Conservation (phyloP, 2,329 filamentous ascomycete genomes). For the Pyrenochaeta sp. region DNA sequence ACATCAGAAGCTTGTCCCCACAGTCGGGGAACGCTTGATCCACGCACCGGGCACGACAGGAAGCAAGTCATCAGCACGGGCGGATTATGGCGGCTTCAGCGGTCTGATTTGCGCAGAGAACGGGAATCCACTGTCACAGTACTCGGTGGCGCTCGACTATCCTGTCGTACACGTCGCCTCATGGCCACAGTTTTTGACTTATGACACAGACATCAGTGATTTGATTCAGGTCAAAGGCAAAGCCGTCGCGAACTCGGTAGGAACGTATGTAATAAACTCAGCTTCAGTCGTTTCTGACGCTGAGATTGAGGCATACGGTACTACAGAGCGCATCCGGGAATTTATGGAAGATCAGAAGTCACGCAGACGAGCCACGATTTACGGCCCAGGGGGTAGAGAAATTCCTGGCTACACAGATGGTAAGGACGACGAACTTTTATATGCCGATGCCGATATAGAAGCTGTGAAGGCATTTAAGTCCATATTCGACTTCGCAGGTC, state of each 20-base stretch:
- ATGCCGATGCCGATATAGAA: too few species aligned
- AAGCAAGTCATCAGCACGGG: neutral
- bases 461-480: too few species aligned
- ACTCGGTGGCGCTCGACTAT: neutral
- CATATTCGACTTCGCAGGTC: too few species aligned
- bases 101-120: conserved; percentile 4
- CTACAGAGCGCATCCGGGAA: neutral
- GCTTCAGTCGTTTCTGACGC: neutral
- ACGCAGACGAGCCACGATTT: too few species aligned
- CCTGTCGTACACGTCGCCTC: conserved; percentile 2
- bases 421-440: too few species aligned
- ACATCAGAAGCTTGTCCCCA: conserved; percentile 3
- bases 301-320: neutral
- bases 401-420: too few species aligned
- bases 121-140: conserved; percentile 1
- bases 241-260: neutral
- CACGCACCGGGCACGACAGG: conserved; percentile 2
- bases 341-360: too few species aligned
- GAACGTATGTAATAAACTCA: conserved; percentile 1
- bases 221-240: neutral
- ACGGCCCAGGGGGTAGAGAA: too few species aligned
- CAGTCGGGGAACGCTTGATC: conserved; percentile 3
- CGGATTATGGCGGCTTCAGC: conserved; percentile 1
- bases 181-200: conserved; percentile 1
- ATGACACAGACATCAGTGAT: neutral